Percentiles rank a stretch among this genome's conserved stretches.
These are phyloP conservation scores for Eutypa lata DNA, from an alignment of 2,329 filamentous ascomycete genomes.

Conservation along the genomic window DNA sequence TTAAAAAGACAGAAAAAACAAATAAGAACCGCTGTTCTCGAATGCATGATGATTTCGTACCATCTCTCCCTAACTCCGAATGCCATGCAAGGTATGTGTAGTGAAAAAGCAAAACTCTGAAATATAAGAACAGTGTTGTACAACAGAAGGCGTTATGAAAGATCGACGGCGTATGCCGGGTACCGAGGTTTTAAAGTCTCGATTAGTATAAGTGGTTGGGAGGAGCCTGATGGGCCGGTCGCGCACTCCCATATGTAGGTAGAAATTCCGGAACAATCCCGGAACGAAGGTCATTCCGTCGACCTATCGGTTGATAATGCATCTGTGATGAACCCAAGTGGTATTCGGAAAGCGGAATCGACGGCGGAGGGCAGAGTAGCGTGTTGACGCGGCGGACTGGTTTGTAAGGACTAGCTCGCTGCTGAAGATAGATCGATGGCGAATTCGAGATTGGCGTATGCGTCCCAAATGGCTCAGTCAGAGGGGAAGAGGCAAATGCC, in stretches of 20 bases:
- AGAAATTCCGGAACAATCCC: constrained; percentile 67
- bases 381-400: constrained; percentile 87
- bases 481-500: constrained; percentile 64
- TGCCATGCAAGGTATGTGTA: constrained; percentile 22
- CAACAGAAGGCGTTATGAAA: too few species aligned
- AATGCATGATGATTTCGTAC: not conserved
- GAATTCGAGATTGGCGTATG: constrained; percentile 73
- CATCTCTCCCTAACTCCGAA: constrained; percentile 20
- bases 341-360: constrained; percentile 73
- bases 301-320: constrained; percentile 77
- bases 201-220: constrained; percentile 14
- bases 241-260: constrained; percentile 15
- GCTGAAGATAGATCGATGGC: constrained; percentile 81
- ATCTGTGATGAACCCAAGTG: constrained; percentile 69
- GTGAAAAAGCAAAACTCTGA: constrained; percentile 6
- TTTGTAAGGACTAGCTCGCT: constrained; percentile 88
- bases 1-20: not conserved
- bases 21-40: not conserved
- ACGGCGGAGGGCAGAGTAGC: constrained; percentile 83
- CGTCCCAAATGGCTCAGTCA: constrained; percentile 59
- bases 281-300: constrained; percentile 63
- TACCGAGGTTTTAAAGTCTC: not conserved
- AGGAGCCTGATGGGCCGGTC: constrained; percentile 4
- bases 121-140: constrained; percentile 9
- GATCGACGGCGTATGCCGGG: not conserved